Evolutionary conservation across 2,329 filamentous ascomycete genomes (phyloP).

Genomic region (Phialemonium atrogriseum): DNA sequence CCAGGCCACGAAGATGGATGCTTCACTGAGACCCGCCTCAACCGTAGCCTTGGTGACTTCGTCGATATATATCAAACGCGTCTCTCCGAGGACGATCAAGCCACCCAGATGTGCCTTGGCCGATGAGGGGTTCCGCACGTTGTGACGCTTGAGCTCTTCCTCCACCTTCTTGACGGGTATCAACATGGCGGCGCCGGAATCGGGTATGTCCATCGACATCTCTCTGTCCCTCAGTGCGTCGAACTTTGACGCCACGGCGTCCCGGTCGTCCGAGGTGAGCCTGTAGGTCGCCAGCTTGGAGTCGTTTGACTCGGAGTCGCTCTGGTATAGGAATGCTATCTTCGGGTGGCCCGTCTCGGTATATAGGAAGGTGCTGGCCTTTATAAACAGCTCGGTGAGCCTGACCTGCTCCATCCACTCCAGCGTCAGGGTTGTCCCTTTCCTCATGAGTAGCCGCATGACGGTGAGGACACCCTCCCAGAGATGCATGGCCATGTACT

Average conservation of each 20-base stretch:
- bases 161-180: constrained; percentile 52
- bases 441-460: constrained; percentile 39
- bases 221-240: constrained; percentile 47
- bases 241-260: constrained; percentile 44
- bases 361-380: constrained; percentile 47
- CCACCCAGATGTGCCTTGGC: constrained; percentile 57
- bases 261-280: constrained; percentile 49
- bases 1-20: constrained; percentile 89
- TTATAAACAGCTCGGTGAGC: constrained; percentile 52
- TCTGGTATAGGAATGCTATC: constrained; percentile 51
- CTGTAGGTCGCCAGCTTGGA: constrained; percentile 51
- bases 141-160: constrained; percentile 50
- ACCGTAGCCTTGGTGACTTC: constrained; percentile 62
- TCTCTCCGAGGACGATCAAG: constrained; percentile 69
- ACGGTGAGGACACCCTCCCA: constrained; percentile 54
- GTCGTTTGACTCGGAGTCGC: constrained; percentile 40
- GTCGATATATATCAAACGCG: constrained; percentile 76
- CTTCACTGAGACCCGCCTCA: constrained; percentile 57
- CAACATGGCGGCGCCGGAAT: constrained; percentile 49
- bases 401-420: constrained; percentile 46
- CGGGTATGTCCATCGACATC: constrained; percentile 42
- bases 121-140: constrained; percentile 44
- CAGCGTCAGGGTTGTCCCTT: constrained; percentile 33
- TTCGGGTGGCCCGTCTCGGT: constrained; percentile 50
- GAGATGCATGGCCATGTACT: constrained; percentile 48